These are phyloP conservation scores for Athelia sp. DNA, from an alignment of 1,284 basidiomycete species.

Conservation along the genomic window DNA sequence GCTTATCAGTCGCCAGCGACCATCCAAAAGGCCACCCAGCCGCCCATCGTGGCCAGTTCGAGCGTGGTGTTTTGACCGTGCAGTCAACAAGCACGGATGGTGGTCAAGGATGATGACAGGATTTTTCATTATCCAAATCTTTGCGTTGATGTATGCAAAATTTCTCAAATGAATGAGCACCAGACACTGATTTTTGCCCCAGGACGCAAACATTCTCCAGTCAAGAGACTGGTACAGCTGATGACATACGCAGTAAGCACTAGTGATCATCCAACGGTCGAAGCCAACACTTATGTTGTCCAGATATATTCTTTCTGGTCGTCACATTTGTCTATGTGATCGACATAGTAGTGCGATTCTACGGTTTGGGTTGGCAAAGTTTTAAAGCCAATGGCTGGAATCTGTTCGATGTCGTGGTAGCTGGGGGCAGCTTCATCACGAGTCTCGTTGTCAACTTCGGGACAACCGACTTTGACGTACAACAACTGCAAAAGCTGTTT, in stretches of 20 bases:
- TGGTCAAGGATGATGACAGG: conserved; percentile 86
- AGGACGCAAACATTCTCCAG: conserved; percentile 82
- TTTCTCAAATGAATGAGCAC: no score
- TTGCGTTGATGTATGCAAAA: conserved; percentile 73
- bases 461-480: conserved; percentile 41
- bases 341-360: conserved; percentile 77
- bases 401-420: conserved; percentile 83
- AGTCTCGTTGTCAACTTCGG: conserved; percentile 74
- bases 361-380: conserved; percentile 82
- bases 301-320: conserved; percentile 77
- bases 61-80: conserved; percentile 90
- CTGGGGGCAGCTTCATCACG: conserved; percentile 80
- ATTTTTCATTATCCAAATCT: conserved; percentile 82
- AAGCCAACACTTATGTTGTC: no score
- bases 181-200: no score
- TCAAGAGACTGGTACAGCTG: conserved; percentile 37
- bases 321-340: conserved; percentile 74
- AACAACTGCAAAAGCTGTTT: conserved; percentile 92
- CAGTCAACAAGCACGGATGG: conserved; percentile 90
- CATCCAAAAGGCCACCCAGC: conserved; percentile 73
- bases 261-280: no score
- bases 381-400: conserved; percentile 92
- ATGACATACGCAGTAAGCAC: conserved; percentile 66
- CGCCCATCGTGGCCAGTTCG: conserved; percentile 55
- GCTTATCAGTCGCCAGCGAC: conserved; percentile 83